Conservation (phyloP, 2,329 filamentous ascomycete species). For the Knufia petricola region DNA sequence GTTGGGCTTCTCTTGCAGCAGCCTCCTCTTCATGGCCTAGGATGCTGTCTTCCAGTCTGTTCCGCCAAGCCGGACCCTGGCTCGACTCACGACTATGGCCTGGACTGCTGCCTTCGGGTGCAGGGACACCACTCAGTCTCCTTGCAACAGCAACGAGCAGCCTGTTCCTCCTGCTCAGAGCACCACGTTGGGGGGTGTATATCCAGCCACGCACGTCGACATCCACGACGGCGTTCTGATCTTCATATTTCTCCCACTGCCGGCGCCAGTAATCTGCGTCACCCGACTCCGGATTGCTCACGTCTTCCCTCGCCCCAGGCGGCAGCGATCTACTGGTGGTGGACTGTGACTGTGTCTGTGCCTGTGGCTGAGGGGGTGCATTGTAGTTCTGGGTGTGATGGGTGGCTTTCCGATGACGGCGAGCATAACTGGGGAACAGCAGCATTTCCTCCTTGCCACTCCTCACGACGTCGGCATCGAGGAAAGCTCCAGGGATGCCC, state of each 20-base stretch:
- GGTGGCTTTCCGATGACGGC: constrained; percentile 52
- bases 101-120: constrained; percentile 42
- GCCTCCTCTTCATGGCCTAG: constrained; percentile 50
- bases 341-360: too few relatives aligned
- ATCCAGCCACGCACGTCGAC: constrained; percentile 95
- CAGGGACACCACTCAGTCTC: constrained; percentile 76
- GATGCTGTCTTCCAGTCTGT: constrained; percentile 40
- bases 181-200: constrained; percentile 74
- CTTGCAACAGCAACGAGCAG: constrained; percentile 78
- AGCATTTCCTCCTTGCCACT: constrained; percentile 86
- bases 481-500: constrained; percentile 66
- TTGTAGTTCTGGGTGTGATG: constrained; percentile 7
- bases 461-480: constrained; percentile 69
- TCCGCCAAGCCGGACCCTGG: constrained; percentile 30
- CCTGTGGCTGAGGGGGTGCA: too few relatives aligned
- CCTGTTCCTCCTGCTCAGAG: constrained; percentile 77
- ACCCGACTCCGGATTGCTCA: constrained; percentile 38
- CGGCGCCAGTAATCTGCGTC: constrained; percentile 67
- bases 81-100: constrained; percentile 38
- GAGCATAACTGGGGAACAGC: constrained; percentile 86
- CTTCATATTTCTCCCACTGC: constrained; percentile 70
- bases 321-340: constrained; percentile 16
- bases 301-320: constrained; percentile 27
- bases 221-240: constrained; percentile 78
- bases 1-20: constrained; percentile 64